Conservation (phyloP, 1,139 yeast genomes). For the Yamadazyma taylorii region DNA sequence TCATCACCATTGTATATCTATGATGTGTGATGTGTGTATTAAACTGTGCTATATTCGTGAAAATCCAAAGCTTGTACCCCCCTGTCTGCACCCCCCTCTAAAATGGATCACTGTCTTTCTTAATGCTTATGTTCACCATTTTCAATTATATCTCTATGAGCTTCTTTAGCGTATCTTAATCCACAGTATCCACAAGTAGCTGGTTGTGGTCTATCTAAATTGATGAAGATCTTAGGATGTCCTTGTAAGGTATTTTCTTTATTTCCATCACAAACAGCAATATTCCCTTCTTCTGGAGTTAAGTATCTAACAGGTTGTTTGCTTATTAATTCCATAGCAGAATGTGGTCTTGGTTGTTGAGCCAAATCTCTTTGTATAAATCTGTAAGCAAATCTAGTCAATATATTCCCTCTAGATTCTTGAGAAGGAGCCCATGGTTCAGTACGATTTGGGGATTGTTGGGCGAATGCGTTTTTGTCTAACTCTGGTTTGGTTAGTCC, state of each 20-base stretch:
- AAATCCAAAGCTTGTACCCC: too few relatives aligned
- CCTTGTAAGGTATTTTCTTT: slow-evolving; percentile 70
- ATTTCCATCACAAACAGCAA: slow-evolving; percentile 87
- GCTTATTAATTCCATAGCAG: slow-evolving; percentile 82
- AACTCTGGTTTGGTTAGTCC: slow-evolving; percentile 43
- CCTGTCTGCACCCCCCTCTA: too few relatives aligned
- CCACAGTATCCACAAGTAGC: slow-evolving; percentile 57
- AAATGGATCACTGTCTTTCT: too few relatives aligned
- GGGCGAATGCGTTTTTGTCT: slow-evolving; percentile 31
- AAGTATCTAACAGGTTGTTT: slow-evolving; percentile 70
- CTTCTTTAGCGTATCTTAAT: slow-evolving; percentile 59
- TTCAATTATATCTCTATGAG: slow-evolving; percentile 41
- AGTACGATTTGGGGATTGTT: slow-evolving; percentile 77
- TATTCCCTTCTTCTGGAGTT: slow-evolving; percentile 46
- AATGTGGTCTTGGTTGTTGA: slow-evolving; percentile 75
- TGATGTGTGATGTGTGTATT: too few relatives aligned
- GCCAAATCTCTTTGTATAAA: slow-evolving; percentile 71
- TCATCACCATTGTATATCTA: too few relatives aligned
- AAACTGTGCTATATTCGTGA: too few relatives aligned
- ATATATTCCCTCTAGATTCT: slow-evolving; percentile 57
- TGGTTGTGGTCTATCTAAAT: slow-evolving; percentile 14
- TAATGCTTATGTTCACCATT: not conserved
- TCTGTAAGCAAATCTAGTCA: slow-evolving; percentile 56
- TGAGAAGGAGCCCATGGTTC: slow-evolving; percentile 74
- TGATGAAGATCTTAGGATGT: slow-evolving; percentile 78